phyloP scores from a whole-genome alignment of 306 rosid genomes.

The Canavalia gladiata region DNA sequence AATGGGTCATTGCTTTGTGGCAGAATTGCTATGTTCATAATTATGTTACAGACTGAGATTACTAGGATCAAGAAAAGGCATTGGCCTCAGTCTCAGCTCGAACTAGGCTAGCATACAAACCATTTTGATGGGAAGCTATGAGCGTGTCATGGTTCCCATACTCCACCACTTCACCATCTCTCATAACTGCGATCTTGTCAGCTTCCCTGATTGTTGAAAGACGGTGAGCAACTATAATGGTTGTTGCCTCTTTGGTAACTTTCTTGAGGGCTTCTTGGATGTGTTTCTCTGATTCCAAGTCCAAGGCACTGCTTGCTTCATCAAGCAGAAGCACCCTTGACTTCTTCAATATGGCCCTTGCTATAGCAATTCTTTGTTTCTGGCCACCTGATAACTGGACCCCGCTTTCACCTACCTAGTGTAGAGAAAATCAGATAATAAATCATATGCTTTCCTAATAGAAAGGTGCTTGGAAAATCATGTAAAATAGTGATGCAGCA shows the following conservation, averaged over 20 bases:
- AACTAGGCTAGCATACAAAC: constrained; percentile 76
- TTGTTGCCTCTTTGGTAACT: constrained; percentile 66
- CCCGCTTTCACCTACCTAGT: constrained; percentile 81
- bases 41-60: constrained; percentile 11
- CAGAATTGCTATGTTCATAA: constrained; percentile 14
- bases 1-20: background rate
- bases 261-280: constrained; percentile 75
- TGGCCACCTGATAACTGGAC: constrained; percentile 93
- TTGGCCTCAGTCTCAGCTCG: constrained; percentile 81
- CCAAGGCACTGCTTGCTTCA: constrained; percentile 96
- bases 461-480: background rate
- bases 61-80: constrained; percentile 62
- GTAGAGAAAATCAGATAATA: constrained; percentile 8
- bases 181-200: constrained; percentile 75
- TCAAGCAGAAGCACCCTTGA: constrained; percentile 80
- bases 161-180: constrained; percentile 74
- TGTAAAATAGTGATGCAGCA: background rate
- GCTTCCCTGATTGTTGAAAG: constrained; percentile 80
- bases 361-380: constrained; percentile 87
- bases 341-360: constrained; percentile 84
- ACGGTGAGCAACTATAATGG: constrained; percentile 83
- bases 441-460: background rate
- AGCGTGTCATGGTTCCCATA: constrained; percentile 80
- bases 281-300: constrained; percentile 82
- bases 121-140: constrained; percentile 62